Base-by-base conservation (phyloP, 768 basidiomycete species). In the Tulasnella sp. region DNA sequence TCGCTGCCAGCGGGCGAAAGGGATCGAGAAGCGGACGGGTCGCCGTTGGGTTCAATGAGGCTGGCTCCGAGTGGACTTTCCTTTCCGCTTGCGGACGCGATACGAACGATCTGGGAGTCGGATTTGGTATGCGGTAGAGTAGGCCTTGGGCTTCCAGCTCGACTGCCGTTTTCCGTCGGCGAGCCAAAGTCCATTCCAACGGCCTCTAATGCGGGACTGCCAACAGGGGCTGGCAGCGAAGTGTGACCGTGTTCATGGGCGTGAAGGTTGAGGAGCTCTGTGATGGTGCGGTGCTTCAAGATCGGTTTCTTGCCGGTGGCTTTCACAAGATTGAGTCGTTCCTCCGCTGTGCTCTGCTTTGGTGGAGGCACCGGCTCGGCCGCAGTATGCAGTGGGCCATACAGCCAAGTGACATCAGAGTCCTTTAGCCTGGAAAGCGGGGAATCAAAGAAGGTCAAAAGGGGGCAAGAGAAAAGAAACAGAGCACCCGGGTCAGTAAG, bases 351-450 rank as follows among this genome's bases (percentile, higher is more conserved):
- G 35, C 86, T 83, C 15, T 83, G 88, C 82, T 89, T 90, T 1
- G 90, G 88, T 0, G 91, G 90, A 4, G 91, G 92, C 4, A 90
- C 87, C 85, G 92, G 93, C 81, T 95, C 94, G 69, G 91, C 90
- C n/a, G 94, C 95, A 0, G 95, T 94, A 84, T 99, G 97, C 0
- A 99, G 87, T 29, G 97, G 97, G 0, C 97, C 97, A 82, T 99
- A 99, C 0, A 99, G 89, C 97, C 97, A 99, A 1, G 98, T 99
- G 55, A 99, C 97, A 83, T 99, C 97, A 7, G 94, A 96, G 85
- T 99, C 97, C 85, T 99, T 99, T 82, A 99, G 90, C 97, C 97
- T 99, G 86, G 69, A 74, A 70, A 69, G 79, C 32, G 75, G 74
- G 39, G 51, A 77, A 15, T 20, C 29, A 20, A 48, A 55, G 35